Evolutionary conservation across 257 asterid genomes (phyloP), one percentile per base, ranked within the genome.

Genomic region (Nemophila menziesii): DNA sequence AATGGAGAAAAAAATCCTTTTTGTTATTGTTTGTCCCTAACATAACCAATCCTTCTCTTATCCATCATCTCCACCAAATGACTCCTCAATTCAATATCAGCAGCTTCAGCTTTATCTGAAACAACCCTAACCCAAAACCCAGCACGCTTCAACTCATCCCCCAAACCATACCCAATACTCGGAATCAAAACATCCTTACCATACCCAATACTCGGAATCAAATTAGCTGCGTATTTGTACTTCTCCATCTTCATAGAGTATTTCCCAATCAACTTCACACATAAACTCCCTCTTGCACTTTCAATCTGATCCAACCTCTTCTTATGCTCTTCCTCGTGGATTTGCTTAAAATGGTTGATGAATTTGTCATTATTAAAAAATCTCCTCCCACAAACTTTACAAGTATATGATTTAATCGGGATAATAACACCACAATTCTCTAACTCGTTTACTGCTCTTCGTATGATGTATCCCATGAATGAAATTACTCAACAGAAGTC

Each of bases 341-440:
- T 77, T 48, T 77, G 80, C 82, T 63, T 84, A 52, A 90, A 90
- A 70, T 90, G 96, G 50, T 81, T 74, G 1, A 59, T 61, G 20
- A 76, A 65, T 65, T 54, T 84, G 64, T 79, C 86, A 22, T 78
- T 70, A 9, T 61, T 58, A 34, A 72, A 67, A 52, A 85, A 90
- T 63, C 78, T 85, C 62, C 94, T 78, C 56, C 94, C 98, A 54
- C 98, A 90, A 54, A 85, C 96, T 36, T 74, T 56, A 67, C 98
- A 90, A 11, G 44, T 16, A 46, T 72, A 76, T 2, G 93, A 86
- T 23, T 73, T 92, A 11, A 42, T 51, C 1, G 69, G 80, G 72
- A 53, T 73, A 39, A 78, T 63, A 42, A 61, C 60, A 16, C 92
- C 90, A 21, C 18, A 52, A 14, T 56, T 71, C 43, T 84, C 97